Evolutionary conservation across 2,329 filamentous ascomycete genomes (phyloP).

Genomic region (Colletotrichum phormii): DNA sequence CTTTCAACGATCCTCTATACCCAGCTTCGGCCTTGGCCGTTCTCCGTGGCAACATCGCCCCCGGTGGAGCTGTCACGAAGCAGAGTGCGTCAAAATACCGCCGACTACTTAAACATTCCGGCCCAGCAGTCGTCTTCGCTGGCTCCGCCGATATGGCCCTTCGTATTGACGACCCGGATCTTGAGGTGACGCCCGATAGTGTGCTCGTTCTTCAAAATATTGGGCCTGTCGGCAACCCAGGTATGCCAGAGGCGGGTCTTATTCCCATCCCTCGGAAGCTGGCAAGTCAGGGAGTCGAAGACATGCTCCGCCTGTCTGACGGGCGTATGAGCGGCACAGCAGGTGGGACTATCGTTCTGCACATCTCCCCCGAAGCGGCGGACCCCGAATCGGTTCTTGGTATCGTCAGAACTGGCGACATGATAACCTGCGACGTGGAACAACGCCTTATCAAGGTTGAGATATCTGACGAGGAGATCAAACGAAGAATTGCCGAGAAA

Average conservation of each 20-base stretch:
- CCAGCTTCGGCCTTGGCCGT: slow-evolving; percentile 83
- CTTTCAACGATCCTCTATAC: slow-evolving; percentile 75
- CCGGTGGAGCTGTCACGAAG: slow-evolving; percentile 87
- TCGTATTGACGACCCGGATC: slow-evolving; percentile 66
- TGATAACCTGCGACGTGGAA: slow-evolving; percentile 81
- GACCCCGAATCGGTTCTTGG: slow-evolving; percentile 81
- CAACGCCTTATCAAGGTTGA: slow-evolving; percentile 69
- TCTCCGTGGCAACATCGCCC: slow-evolving; percentile 84
- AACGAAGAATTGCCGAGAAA: slow-evolving; percentile 70
- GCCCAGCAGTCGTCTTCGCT: slow-evolving; percentile 72
- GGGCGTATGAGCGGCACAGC: slow-evolving; percentile 88
- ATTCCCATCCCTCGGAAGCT: slow-evolving; percentile 79
- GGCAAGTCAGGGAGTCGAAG: slow-evolving; percentile 78
- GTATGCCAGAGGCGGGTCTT: slow-evolving; percentile 87
- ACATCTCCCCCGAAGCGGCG: slow-evolving; percentile 88
- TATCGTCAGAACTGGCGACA: slow-evolving; percentile 79
- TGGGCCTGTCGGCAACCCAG: slow-evolving; percentile 88
- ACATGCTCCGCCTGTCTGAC: slow-evolving; percentile 88
- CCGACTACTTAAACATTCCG: slow-evolving; percentile 58
- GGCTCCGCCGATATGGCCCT: slow-evolving; percentile 81
- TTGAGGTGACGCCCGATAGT: slow-evolving; percentile 69
- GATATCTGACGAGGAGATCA: slow-evolving; percentile 77
- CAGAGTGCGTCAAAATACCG: slow-evolving; percentile 89
- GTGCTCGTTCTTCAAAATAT: slow-evolving; percentile 90
- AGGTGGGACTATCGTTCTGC: slow-evolving; percentile 90